These are phyloP conservation scores for Macrotyloma uniflorum DNA, from an alignment of 306 rosid genomes.

Conservation along the genomic window DNA sequence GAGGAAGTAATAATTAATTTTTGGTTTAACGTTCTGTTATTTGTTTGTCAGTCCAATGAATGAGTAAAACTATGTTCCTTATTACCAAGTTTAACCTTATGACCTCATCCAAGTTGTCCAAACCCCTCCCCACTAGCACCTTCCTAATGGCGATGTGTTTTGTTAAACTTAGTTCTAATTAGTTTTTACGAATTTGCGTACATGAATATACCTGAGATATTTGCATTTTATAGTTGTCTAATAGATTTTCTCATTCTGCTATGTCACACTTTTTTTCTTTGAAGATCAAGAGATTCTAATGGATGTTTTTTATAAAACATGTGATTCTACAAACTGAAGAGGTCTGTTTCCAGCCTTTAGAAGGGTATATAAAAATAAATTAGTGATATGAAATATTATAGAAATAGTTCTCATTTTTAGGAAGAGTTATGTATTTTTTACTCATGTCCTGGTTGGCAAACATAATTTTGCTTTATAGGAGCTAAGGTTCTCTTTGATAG, in stretches of 20 bases:
- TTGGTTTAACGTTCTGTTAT: conserved; percentile 7
- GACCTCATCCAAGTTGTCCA: background rate
- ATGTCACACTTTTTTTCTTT: background rate
- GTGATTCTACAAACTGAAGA: background rate
- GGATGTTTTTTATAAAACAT: background rate
- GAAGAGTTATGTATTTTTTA: background rate
- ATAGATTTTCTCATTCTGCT: background rate
- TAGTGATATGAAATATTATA: background rate
- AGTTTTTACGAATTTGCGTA: background rate
- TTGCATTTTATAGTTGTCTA: background rate
- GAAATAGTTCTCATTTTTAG: background rate
- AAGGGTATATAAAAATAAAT: background rate
- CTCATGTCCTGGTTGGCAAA: background rate
- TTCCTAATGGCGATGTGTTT: background rate
- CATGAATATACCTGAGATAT: background rate
- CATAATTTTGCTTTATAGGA: background rate
- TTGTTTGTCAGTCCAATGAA: conserved; percentile 14
- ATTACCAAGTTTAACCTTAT: background rate
- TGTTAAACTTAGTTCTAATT: background rate
- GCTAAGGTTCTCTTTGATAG: background rate
- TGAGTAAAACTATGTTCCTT: background rate
- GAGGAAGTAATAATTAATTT: background rate
- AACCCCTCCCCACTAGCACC: background rate
- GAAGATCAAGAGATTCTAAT: background rate
- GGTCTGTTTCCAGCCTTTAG: background rate